Base-by-base conservation (phyloP, 768 basidiomycete species). In the Leccinum imitatum region DNA sequence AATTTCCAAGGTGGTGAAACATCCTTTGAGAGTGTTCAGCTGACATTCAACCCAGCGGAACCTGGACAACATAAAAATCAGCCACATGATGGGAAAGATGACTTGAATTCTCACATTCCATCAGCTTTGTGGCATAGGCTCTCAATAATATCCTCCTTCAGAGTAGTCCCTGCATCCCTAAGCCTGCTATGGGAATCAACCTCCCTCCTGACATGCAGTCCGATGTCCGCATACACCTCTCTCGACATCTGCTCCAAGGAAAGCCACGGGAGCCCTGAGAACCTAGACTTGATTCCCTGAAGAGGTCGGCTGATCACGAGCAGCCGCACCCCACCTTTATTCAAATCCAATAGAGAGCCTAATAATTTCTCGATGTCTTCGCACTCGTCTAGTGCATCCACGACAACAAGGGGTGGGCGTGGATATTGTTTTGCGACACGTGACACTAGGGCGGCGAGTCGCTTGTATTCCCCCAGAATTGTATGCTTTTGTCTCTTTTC, bases 311-410 rank as follows among this genome's bases (percentile, higher is more conserved):
- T 67, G 37, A 54, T 60, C 6, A 59, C 27, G 10, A 65, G 57
- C 2, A 67, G 23, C 8, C 59, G 61, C 10, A 67, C 14, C 1
- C 39, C 25, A 0, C 54, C 54, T 9, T 46, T 37, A 0, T 44
- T n/a, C 57, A 64, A 13, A 11, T 27, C 46, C 0, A 3, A 1
- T 6, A 67, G 25, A 10, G 50, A 60, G 3, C 25, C 15, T 0
- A 67, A 41, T 14, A 64, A 54, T 0, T 25, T n/a, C 5, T 60
- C 50, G 6, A 64, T 3, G 6, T 64, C 57, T 19, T 46, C 30
- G 41, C 67, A 67, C 53, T 67, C 66, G 19, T 68, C 67, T 0
- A 68, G 41, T 0, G 61, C 67, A 21, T 68, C 66, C 1, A 68
- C 52, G 2, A 62, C 50, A 2, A 65, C 1, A 7, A 59, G 19